phyloP scores from a whole-genome alignment of 805 yeast species.

The Suhomyces vadensis region DNA sequence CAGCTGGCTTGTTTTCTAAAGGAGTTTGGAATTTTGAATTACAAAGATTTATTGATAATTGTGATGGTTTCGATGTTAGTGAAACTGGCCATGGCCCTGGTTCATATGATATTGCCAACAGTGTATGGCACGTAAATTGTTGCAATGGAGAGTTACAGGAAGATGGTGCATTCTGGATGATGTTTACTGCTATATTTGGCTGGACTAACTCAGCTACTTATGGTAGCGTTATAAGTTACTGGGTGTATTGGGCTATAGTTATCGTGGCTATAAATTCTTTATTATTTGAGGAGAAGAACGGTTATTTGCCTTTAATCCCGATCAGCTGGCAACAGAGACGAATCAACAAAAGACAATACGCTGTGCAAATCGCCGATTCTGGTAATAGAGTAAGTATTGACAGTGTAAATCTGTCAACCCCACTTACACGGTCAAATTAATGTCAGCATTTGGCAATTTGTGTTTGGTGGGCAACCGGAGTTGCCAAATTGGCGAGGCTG shows the following conservation, averaged over 20 bases:
- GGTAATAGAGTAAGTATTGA: slow-evolving; percentile 21
- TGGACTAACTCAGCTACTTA: slow-evolving; percentile 95
- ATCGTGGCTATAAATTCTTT: slow-evolving; percentile 45
- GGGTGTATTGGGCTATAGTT: slow-evolving; percentile 64
- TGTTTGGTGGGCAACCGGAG: too few relatives aligned
- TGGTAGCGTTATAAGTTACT: slow-evolving; percentile 77
- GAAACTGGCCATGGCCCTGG: slow-evolving; percentile 95
- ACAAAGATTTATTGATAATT: slow-evolving; percentile 68
- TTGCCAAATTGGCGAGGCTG: too few relatives aligned
- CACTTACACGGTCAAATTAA: too few relatives aligned
- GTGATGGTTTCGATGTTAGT: slow-evolving; percentile 81
- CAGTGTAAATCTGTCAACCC: slow-evolving; percentile 30
- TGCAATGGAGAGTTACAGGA: slow-evolving; percentile 69
- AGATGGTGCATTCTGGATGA: slow-evolving; percentile 92
- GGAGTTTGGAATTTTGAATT: slow-evolving; percentile 91
- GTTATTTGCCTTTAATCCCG: slow-evolving; percentile 47
- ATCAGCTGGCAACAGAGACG: slow-evolving; percentile 57
- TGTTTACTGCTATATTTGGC: slow-evolving; percentile 83
- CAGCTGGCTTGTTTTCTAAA: slow-evolving; percentile 82
- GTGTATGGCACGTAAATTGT: slow-evolving; percentile 94
- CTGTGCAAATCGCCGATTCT: background rate
- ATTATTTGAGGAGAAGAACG: slow-evolving; percentile 47
- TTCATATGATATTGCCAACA: slow-evolving; percentile 72
- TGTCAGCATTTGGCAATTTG: background rate
- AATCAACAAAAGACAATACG: slow-evolving; percentile 39